A percentile compares a stretch with the other conserved stretches of the same genome.
These are phyloP conservation scores for Podospora conica DNA, from an alignment of 495 filamentous ascomycete species.

Conservation along the genomic window DNA sequence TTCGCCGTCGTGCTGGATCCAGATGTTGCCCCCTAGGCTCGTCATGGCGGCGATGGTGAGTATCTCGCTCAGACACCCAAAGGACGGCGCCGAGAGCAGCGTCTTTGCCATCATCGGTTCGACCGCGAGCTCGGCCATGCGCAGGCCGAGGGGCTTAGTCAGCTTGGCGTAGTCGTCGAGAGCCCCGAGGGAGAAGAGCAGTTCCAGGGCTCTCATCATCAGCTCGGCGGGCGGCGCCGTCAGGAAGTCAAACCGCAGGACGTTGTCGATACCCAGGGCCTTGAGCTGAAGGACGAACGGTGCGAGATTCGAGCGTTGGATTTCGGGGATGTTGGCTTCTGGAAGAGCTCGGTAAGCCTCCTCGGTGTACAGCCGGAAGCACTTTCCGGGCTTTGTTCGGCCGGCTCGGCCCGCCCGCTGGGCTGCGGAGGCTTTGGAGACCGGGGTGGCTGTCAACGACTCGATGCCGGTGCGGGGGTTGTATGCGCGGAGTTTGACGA, in stretches of 20 bases:
- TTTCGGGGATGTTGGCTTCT: conserved; percentile 78
- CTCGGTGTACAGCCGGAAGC: conserved; percentile 89
- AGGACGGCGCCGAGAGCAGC: conserved; percentile 67
- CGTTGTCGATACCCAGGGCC: conserved; percentile 93
- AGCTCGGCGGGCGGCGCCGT: conserved; percentile 85
- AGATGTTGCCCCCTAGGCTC: conserved; percentile 72
- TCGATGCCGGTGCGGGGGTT: conserved; percentile 88
- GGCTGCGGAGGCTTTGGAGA: conserved; percentile 88
- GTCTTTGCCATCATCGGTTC: conserved; percentile 97
- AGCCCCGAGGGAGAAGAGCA: conserved; percentile 83
- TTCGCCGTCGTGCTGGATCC: conserved; percentile 71
- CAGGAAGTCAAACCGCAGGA: conserved; percentile 83
- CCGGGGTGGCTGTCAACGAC: conserved; percentile 74
- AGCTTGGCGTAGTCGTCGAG: conserved; percentile 88
- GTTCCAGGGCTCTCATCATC: conserved; percentile 79
- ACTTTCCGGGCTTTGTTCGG: conserved; percentile 88
- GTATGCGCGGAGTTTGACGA: conserved; percentile 85
- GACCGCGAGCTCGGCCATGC: conserved; percentile 93
- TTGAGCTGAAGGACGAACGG: conserved; percentile 90
- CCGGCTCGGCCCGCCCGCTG: conserved; percentile 91
- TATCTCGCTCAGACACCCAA: conserved; percentile 78
- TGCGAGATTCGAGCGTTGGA: conserved; percentile 88
- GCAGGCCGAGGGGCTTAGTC: conserved; percentile 74
- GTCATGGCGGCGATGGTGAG: conserved; percentile 94
- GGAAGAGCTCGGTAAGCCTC: conserved; percentile 60